A percentile compares a stretch with the other conserved stretches of the same genome.
Evolutionary conservation across 2,329 filamentous ascomycete species (phyloP).

Genomic region (Claviceps purpurea): DNA sequence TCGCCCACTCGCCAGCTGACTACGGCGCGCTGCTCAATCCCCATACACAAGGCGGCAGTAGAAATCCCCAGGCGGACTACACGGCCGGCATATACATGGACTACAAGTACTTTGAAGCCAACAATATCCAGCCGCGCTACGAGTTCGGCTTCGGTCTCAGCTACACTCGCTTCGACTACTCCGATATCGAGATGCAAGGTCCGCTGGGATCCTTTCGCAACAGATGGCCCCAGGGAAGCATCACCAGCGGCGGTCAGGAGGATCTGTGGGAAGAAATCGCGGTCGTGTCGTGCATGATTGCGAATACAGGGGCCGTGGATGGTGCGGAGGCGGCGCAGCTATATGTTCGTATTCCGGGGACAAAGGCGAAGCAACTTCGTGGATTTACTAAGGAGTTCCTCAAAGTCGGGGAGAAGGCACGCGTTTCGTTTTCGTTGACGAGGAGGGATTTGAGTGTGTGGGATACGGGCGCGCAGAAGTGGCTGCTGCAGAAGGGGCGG

Average conservation of each 20-base stretch:
- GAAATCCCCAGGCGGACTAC: slow-evolving; percentile 38
- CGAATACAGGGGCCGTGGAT: slow-evolving; percentile 27
- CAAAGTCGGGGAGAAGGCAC: slow-evolving; percentile 28
- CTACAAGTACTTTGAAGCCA: slow-evolving; percentile 39
- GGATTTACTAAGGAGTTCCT: slow-evolving; percentile 51
- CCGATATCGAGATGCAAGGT: slow-evolving; percentile 24
- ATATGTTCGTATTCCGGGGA: slow-evolving; percentile 31
- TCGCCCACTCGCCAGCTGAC: slow-evolving; percentile 41
- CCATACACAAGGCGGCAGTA: slow-evolving; percentile 32
- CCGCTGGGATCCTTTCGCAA: slow-evolving; percentile 11
- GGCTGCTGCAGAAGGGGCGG: slow-evolving; percentile 35
- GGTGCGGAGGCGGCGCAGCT: slow-evolving; percentile 36
- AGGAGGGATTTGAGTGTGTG: slow-evolving; percentile 54
- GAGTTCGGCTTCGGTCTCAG: slow-evolving; percentile 44
- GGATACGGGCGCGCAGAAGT: slow-evolving; percentile 48
- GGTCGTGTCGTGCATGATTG: slow-evolving; percentile 23
- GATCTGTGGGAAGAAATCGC: slow-evolving; percentile 36
- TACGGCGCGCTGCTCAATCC: slow-evolving; percentile 34
- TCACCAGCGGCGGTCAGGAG: slow-evolving; percentile 30
- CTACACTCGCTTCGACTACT: slow-evolving; percentile 40
- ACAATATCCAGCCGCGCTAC: slow-evolving; percentile 34
- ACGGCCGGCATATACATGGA: slow-evolving; percentile 38
- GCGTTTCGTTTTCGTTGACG: slow-evolving; percentile 39
- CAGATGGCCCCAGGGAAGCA: slow-evolving; percentile 24
- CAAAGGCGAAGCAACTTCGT: slow-evolving; percentile 44